A percentile compares a stretch with the other conserved stretches of the same genome.
Evolutionary conservation across 2,329 filamentous ascomycete species (phyloP).

Genomic region (Claviceps sp.): DNA sequence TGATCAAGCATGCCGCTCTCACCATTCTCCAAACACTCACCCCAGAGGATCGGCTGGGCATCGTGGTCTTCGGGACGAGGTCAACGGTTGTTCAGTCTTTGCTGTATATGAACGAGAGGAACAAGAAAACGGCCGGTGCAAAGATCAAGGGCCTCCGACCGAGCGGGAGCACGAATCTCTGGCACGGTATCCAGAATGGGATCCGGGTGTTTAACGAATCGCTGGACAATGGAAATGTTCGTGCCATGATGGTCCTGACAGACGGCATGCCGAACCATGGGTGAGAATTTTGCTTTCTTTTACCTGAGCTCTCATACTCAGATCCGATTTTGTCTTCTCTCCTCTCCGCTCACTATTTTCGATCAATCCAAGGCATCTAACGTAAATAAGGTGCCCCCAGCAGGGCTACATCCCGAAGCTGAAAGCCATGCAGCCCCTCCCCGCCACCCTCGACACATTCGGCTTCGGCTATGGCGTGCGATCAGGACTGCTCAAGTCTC

Average conservation of each 20-base stretch:
- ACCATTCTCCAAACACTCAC: conserved; percentile 45
- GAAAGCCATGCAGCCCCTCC: conserved; percentile 23
- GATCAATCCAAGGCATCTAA: not conserved
- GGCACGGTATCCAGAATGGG: conserved; percentile 40
- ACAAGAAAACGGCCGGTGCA: conserved; percentile 7
- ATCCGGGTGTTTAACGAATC: conserved; percentile 30
- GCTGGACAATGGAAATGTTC: conserved; percentile 23
- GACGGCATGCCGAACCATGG: conserved; percentile 40
- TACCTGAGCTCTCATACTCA: not conserved
- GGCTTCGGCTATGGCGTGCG: conserved; percentile 22
- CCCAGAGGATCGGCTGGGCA: conserved; percentile 28
- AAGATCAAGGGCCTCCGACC: conserved; percentile 30
- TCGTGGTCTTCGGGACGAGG: not conserved
- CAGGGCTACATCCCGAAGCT: conserved; percentile 43
- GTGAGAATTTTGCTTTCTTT: not conserved
- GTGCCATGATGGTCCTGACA: conserved; percentile 39
- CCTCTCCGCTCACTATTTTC: conserved; percentile 8
- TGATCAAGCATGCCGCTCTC: conserved; percentile 44
- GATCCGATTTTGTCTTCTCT: not conserved
- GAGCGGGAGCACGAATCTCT: conserved; percentile 37
- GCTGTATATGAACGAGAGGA: not conserved
- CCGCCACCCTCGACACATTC: conserved; percentile 28
- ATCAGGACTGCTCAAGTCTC: conserved; percentile 42
- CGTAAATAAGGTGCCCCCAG: conserved; percentile 25
- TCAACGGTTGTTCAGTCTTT: not conserved